phyloP scores from a whole-genome alignment of 177 flowering plant species.

The Tripterygium wilfordii region DNA sequence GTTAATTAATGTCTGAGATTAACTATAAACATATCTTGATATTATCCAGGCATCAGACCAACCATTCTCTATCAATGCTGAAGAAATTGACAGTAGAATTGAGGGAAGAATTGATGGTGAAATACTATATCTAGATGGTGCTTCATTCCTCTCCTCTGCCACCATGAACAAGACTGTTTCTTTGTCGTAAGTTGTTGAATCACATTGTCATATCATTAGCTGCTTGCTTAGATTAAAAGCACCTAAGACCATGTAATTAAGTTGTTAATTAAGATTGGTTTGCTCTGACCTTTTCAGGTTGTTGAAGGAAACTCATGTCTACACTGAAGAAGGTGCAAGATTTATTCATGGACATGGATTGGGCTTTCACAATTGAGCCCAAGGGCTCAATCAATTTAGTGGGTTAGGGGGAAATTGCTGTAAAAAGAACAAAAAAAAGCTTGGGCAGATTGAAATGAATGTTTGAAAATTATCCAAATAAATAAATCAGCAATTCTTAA shows the following conservation, averaged over 20 bases:
- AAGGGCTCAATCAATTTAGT: too few species aligned
- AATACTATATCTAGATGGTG: constrained; percentile 56
- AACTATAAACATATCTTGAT: background rate
- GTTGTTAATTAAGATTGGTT: background rate
- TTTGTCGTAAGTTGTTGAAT: constrained; percentile 39
- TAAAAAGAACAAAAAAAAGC: constrained; percentile 6
- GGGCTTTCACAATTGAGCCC: constrained; percentile 30
- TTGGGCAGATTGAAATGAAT: background rate
- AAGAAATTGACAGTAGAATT: constrained; percentile 53
- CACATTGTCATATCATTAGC: too few species aligned
- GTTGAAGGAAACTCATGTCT: constrained; percentile 65
- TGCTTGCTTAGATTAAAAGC: too few species aligned
- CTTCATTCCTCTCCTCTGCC: constrained; percentile 57
- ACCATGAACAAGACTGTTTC: constrained; percentile 62
- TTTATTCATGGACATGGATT: constrained; percentile 74
- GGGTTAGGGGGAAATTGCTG: constrained; percentile 13
- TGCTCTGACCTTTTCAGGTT: constrained; percentile 38
- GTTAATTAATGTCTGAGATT: background rate
- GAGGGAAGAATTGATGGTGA: constrained; percentile 62
- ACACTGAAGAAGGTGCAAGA: constrained; percentile 76
- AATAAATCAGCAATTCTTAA: constrained; percentile 5
- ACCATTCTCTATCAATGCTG: constrained; percentile 49
- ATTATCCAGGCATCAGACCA: constrained; percentile 65
- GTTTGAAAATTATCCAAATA: constrained; percentile 1
- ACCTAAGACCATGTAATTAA: too few species aligned